Evolutionary conservation across 2,329 filamentous ascomycete species (phyloP), one percentile per base, ranked within the genome.

Genomic region (Seiridium cupressi): DNA sequence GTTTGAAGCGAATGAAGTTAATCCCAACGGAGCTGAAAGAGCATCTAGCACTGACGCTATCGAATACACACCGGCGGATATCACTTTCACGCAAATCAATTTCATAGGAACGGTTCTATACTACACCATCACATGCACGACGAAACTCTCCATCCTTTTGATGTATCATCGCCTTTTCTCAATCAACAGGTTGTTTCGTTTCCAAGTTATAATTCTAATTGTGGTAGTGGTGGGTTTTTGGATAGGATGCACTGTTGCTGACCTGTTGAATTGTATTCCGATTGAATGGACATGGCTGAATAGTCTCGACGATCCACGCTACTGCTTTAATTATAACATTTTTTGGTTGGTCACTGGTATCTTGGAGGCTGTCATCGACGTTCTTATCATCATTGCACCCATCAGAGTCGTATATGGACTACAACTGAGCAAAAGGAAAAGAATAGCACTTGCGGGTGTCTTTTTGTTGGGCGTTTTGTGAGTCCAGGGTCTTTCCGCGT

Each of bases 101-200:
- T 74, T 66, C 11, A 58, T 64, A 32, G 61, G 64, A 10, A 64
- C 70, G 3, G 60, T 72, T 7, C 61, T 73, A 5, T 75, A 75
- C 53, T 72, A 71, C 34, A 66, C 66, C 6, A 65, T 72, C 4
- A 61, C 69, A 0, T 61, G 63, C 6, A 55, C 71, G 1, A 69
- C 72, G 1, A 74, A 74, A 56, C 56, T 73, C 0, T 71, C 69
- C 1, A 70, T 74, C 26, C 55, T 75, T 5, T 62, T 69, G 44
- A 66, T 75, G 59, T 75, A 74, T 61, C 61, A 68, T 7, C 66
- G 69, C 31, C 68, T 74, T 31, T 75, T 74, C 57, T 64, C 62
- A 46, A 57, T 68, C 9, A 67, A 61, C 49, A 18, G 18, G 0
- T 49, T 61, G 3, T 72, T 73, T 46, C 66, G 69, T 11, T 60